phyloP scores from a whole-genome alignment of 2,329 filamentous ascomycete species.

The Orbilia brochopaga region DNA sequence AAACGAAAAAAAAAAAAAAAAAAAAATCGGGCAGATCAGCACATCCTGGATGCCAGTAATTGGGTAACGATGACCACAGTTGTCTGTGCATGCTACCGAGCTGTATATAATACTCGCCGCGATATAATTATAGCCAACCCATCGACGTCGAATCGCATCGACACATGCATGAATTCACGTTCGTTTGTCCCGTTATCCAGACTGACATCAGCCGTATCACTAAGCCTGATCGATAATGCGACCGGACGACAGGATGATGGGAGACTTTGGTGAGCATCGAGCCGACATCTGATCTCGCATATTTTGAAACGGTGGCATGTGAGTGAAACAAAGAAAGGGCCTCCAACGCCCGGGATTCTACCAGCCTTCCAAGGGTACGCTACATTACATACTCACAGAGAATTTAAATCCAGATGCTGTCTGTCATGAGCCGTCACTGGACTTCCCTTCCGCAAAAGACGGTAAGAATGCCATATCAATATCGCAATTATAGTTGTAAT shows the following conservation, averaged over 20 bases:
- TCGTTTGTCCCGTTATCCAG: background rate
- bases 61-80: background rate
- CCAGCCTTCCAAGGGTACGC: background rate
- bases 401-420: too few species aligned
- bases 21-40: too few species aligned
- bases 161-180: too few species aligned
- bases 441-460: too few species aligned
- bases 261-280: slow-evolving; percentile 10
- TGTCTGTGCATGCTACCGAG: too few species aligned
- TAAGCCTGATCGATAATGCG: background rate
- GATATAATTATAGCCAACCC: too few species aligned
- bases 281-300: slow-evolving; percentile 29
- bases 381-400: too few species aligned
- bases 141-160: too few species aligned
- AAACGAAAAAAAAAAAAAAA: background rate
- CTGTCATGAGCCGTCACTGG: too few species aligned
- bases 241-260: background rate
- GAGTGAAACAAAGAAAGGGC: slow-evolving; percentile 2
- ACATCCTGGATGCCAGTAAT: background rate
- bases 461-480: too few species aligned
- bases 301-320: slow-evolving; percentile 35
- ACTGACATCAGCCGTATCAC: background rate
- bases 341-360: background rate
- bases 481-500: too few species aligned
- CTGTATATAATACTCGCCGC: too few species aligned